phyloP scores from a whole-genome alignment of 306 rosid genomes.

The Fragaria nilgerrensis region DNA sequence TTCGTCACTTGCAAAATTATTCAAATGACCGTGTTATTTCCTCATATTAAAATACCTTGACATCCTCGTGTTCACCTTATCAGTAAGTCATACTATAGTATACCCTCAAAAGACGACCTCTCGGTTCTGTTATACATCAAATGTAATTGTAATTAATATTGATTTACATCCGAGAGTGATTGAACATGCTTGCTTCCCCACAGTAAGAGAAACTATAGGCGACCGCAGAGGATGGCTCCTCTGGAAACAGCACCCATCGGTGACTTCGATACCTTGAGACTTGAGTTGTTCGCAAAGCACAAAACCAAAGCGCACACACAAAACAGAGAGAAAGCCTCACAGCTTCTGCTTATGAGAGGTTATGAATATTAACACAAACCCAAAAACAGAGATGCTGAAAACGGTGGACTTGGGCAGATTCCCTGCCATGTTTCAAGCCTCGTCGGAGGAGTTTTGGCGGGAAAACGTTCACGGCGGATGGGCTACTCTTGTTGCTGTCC shows the following conservation, averaged over 20 bases:
- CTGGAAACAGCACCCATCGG: neutral
- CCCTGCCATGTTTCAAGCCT: neutral
- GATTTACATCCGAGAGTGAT: no score
- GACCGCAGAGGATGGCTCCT: neutral
- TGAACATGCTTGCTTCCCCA: no score
- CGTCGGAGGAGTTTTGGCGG: slow-evolving; percentile 38
- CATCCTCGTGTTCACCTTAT: no score
- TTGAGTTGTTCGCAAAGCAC: slow-evolving; percentile 14
- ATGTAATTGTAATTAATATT: no score
- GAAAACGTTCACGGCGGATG: slow-evolving; percentile 49
- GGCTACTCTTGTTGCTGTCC: slow-evolving; percentile 42
- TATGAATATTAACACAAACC: neutral
- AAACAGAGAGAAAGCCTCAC: neutral
- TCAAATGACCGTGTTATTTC: neutral
- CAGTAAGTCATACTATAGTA: no score
- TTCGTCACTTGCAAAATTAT: neutral
- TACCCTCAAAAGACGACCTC: no score
- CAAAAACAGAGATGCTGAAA: neutral
- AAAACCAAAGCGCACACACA: neutral
- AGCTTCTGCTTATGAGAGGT: neutral
- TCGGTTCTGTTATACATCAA: no score
- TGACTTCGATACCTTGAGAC: neutral
- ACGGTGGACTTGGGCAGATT: slow-evolving; percentile 4
- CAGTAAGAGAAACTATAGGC: neutral
- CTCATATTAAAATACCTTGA: no score